These are phyloP conservation scores for Neoboletus subvelutipes DNA, from an alignment of 768 basidiomycete species.

Conservation along the genomic window DNA sequence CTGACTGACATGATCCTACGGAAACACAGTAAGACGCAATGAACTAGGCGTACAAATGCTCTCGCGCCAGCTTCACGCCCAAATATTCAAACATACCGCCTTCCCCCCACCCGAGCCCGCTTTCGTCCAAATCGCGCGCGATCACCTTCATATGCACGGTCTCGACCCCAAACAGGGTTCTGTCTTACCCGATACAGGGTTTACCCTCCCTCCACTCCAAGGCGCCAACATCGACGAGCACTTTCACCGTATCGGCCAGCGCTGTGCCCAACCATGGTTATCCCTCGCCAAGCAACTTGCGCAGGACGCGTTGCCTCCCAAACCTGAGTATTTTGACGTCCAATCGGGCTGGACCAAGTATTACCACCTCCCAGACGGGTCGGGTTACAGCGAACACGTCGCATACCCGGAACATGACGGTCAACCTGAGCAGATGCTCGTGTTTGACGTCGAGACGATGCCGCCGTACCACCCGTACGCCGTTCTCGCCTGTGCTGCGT, in stretches of 20 bases:
- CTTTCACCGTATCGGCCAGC: slow-evolving; percentile 75
- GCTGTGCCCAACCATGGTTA: slow-evolving; percentile 76
- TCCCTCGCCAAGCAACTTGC: slow-evolving; percentile 62
- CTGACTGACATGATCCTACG: not conserved
- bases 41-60: slow-evolving; percentile 93
- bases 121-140: slow-evolving; percentile 71
- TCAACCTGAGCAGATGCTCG: slow-evolving; percentile 67
- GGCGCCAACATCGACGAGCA: slow-evolving; percentile 84
- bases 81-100: slow-evolving; percentile 72
- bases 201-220: slow-evolving; percentile 82
- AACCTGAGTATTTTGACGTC: slow-evolving; percentile 52
- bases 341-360: slow-evolving; percentile 92
- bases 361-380: slow-evolving; percentile 65
- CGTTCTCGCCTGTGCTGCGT: slow-evolving; percentile 86
- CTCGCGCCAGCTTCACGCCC: slow-evolving; percentile 73
- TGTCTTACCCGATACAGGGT: slow-evolving; percentile 71
- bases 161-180: slow-evolving; percentile 81
- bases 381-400: slow-evolving; percentile 72
- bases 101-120: slow-evolving; percentile 60
- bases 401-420: slow-evolving; percentile 63
- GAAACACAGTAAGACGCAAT: slow-evolving; percentile 63
- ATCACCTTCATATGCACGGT: slow-evolving; percentile 79
- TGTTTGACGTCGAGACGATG: slow-evolving; percentile 95
- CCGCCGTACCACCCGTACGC: slow-evolving; percentile 78
- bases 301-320: slow-evolving; percentile 53